Evolutionary conservation across 83 land plant species (phyloP).

Genomic region (Diphasiastrum complanatum): DNA sequence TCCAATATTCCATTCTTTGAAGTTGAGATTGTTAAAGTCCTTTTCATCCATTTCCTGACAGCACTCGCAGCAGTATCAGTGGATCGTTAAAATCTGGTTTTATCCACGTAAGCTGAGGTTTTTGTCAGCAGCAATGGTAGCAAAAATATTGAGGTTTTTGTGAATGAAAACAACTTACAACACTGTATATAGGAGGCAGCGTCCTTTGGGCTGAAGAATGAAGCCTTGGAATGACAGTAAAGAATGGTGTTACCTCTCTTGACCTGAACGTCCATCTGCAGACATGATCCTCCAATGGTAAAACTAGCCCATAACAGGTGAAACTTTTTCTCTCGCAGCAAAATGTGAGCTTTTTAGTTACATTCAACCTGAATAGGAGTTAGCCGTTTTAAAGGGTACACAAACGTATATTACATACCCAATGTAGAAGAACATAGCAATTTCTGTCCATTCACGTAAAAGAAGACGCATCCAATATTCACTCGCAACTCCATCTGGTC

Average conservation of each 20-base stretch:
- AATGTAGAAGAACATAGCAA: conserved; percentile 74
- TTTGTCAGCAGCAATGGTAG: background rate
- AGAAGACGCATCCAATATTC: conserved; percentile 74
- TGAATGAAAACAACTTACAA: conserved; percentile 45
- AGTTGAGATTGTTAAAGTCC: conserved; percentile 49
- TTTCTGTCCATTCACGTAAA: conserved; percentile 76
- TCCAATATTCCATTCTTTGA: conserved; percentile 74
- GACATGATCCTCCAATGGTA: background rate
- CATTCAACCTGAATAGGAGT: background rate
- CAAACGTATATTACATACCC: conserved; percentile 44
- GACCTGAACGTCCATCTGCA: conserved; percentile 87
- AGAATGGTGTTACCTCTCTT: conserved; percentile 52
- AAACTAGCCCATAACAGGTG: background rate
- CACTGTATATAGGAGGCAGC: conserved; percentile 78
- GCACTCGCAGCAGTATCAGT: background rate
- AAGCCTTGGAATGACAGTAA: conserved; percentile 70
- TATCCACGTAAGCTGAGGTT: background rate
- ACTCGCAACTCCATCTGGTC: conserved; percentile 46
- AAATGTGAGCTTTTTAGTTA: background rate
- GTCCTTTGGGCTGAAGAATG: conserved; percentile 36
- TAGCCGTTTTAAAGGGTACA: background rate
- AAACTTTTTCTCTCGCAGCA: background rate
- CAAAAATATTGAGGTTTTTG: background rate
- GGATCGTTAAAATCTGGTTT: background rate
- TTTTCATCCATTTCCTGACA: conserved; percentile 82